Evolutionary conservation across 2,329 filamentous ascomycete species (phyloP).

Genomic region (Penicillium griseofulvum): DNA sequence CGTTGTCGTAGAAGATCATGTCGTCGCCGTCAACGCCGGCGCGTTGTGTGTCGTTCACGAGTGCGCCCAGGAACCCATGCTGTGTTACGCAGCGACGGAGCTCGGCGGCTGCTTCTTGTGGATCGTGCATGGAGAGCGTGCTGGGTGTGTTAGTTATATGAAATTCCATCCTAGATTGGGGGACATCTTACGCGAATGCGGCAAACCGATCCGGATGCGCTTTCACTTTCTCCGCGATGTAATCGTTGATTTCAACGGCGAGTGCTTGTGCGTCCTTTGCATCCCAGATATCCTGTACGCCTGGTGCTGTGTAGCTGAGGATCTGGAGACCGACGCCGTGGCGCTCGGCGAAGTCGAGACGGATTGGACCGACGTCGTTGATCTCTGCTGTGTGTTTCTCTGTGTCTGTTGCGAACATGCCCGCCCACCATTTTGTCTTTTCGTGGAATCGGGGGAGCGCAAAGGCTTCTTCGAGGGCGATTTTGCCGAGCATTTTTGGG

Average conservation of each 20-base stretch:
- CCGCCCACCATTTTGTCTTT: constrained; percentile 61
- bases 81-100: constrained; percentile 52
- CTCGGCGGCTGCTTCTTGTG: constrained; percentile 39
- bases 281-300: constrained; percentile 50
- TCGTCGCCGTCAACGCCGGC: constrained; percentile 58
- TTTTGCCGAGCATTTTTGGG: constrained; percentile 56
- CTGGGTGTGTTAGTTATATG: constrained; percentile 13
- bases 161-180: background rate
- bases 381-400: constrained; percentile 60
- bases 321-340: constrained; percentile 50
- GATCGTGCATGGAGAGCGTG: constrained; percentile 43
- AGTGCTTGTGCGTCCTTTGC: constrained; percentile 44
- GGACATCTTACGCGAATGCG: constrained; percentile 40
- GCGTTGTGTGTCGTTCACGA: constrained; percentile 63
- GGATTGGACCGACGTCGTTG: constrained; percentile 46
- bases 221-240: constrained; percentile 46
- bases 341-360: constrained; percentile 45
- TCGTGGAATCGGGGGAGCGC: constrained; percentile 59
- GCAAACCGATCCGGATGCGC: constrained; percentile 44
- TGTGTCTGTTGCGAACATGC: constrained; percentile 58
- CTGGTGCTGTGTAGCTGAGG: constrained; percentile 50
- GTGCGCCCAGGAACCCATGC: constrained; percentile 60
- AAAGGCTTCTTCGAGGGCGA: constrained; percentile 63
- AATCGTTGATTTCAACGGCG: constrained; percentile 49
- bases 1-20: constrained; percentile 63